These are phyloP conservation scores for Colletotrichum paranaense DNA, from an alignment of 2,329 filamentous ascomycete species.

Conservation along the genomic window DNA sequence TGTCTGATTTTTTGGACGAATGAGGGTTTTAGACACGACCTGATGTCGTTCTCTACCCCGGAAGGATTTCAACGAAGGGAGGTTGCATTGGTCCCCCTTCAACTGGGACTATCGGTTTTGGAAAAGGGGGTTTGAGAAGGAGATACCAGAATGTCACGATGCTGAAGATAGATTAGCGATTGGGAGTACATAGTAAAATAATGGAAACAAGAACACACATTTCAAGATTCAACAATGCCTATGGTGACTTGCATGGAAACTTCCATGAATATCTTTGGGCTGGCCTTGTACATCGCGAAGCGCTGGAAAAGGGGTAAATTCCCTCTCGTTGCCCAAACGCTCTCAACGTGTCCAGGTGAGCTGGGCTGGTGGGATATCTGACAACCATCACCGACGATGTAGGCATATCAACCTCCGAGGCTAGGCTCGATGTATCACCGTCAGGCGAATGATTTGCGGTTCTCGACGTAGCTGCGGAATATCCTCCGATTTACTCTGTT, in stretches of 20 bases:
- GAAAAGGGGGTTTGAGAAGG: neutral
- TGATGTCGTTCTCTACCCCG: neutral
- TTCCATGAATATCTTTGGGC: too few relatives aligned
- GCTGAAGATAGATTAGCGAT: neutral
- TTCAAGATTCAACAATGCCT: neutral
- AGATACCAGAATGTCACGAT: neutral
- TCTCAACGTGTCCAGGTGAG: too few relatives aligned
- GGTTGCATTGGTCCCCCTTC: neutral
- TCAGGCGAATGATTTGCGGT: too few relatives aligned
- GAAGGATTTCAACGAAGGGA: neutral
- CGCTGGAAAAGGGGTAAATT: too few relatives aligned
- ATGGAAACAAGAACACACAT: neutral
- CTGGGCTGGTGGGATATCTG: fast-evolving
- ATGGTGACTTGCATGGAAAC: neutral
- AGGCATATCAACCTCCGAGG: too few relatives aligned
- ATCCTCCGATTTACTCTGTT: too few relatives aligned
- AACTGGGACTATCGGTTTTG: neutral
- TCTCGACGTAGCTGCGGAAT: too few relatives aligned
- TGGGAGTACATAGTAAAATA: neutral
- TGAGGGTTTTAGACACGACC: neutral
- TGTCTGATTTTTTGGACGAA: neutral
- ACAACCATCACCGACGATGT: too few relatives aligned
- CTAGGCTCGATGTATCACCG: too few relatives aligned
- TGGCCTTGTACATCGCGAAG: too few relatives aligned
- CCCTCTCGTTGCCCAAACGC: too few relatives aligned